These are phyloP conservation scores for Tylopilus sp. DNA, from an alignment of 1,284 basidiomycete species.

Conservation along the genomic window DNA sequence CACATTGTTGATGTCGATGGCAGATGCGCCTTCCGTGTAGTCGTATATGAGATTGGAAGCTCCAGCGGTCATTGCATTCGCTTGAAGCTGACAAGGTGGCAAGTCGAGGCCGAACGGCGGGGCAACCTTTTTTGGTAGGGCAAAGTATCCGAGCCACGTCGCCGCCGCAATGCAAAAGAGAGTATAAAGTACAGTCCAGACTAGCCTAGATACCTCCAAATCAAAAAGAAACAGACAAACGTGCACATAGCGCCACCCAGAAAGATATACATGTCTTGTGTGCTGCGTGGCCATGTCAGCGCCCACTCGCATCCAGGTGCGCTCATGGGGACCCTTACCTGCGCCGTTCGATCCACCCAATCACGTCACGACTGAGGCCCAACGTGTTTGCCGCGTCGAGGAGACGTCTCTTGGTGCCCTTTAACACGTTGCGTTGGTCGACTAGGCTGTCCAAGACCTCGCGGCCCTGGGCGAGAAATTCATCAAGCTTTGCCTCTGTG, in stretches of 20 bases:
- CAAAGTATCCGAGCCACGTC: not conserved
- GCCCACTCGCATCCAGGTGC: not conserved
- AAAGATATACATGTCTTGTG: slow-evolving; percentile 92
- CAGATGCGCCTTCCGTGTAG: slow-evolving; percentile 81
- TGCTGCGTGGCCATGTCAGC: slow-evolving; percentile 46
- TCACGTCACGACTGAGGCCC: slow-evolving; percentile 87
- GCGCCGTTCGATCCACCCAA: slow-evolving; percentile 91
- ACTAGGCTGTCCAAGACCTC: slow-evolving; percentile 87
- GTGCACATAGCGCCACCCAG: slow-evolving; percentile 79
- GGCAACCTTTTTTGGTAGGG: slow-evolving; percentile 17
- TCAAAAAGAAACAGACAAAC: slow-evolving; percentile 86
- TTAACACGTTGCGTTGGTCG: slow-evolving; percentile 87
- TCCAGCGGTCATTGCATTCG: slow-evolving; percentile 11
- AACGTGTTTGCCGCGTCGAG: slow-evolving; percentile 89
- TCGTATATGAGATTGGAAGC: slow-evolving; percentile 40
- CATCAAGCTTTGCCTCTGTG: slow-evolving; percentile 77
- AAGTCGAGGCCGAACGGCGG: not conserved
- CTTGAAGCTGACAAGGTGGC: too few species aligned
- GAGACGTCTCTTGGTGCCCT: slow-evolving; percentile 82
- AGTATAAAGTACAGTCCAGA: slow-evolving; percentile 4
- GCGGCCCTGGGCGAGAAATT: slow-evolving; percentile 86
- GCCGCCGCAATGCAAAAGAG: not conserved
- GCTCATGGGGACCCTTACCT: slow-evolving; percentile 49
- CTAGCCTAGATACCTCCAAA: slow-evolving; percentile 86
- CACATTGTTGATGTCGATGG: slow-evolving; percentile 62